Conservation (phyloP, 2,329 filamentous ascomycete species). For the Gliomastix tumulicola region DNA sequence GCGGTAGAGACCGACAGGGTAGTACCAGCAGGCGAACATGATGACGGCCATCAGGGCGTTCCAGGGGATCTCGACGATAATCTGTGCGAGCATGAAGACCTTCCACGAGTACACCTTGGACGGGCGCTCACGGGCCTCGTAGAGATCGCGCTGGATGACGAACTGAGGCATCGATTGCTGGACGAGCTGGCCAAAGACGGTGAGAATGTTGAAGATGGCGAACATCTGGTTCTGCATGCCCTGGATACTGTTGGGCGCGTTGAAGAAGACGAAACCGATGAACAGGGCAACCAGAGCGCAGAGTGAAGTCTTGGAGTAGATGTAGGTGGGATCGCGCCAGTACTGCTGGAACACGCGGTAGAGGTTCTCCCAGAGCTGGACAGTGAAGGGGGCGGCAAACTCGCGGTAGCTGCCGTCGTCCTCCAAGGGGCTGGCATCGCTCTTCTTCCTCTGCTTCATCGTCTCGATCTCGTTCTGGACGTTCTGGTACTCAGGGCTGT, state of each 20-base stretch:
- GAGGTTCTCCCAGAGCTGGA: conserved; percentile 62
- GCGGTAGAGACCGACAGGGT: conserved; percentile 62
- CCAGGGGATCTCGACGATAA: conserved; percentile 73
- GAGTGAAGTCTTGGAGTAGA: conserved; percentile 73
- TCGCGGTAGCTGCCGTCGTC: conserved; percentile 53
- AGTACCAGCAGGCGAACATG: conserved; percentile 71
- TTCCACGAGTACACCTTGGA: conserved; percentile 62
- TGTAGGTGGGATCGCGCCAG: conserved; percentile 84
- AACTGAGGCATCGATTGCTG: conserved; percentile 68
- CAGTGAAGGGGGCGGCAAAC: conserved; percentile 68
- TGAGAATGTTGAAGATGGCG: conserved; percentile 61
- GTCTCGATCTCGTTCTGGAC: conserved; percentile 39
- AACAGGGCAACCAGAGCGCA: conserved; percentile 62
- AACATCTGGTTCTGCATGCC: conserved; percentile 76
- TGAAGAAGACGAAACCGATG: conserved; percentile 76
- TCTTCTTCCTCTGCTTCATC: neutral
- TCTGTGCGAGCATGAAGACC: conserved; percentile 58
- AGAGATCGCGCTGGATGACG: conserved; percentile 59
- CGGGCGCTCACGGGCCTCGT: conserved; percentile 61
- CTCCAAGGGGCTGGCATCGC: conserved; percentile 19
- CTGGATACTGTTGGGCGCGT: conserved; percentile 62
- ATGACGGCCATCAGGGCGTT: conserved; percentile 63
- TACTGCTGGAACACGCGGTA: conserved; percentile 81
- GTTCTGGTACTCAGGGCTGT: conserved; percentile 45
- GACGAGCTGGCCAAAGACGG: conserved; percentile 59